Evolutionary conservation across 306 rosid species (phyloP).

Genomic region (Crataegus laevigata): DNA sequence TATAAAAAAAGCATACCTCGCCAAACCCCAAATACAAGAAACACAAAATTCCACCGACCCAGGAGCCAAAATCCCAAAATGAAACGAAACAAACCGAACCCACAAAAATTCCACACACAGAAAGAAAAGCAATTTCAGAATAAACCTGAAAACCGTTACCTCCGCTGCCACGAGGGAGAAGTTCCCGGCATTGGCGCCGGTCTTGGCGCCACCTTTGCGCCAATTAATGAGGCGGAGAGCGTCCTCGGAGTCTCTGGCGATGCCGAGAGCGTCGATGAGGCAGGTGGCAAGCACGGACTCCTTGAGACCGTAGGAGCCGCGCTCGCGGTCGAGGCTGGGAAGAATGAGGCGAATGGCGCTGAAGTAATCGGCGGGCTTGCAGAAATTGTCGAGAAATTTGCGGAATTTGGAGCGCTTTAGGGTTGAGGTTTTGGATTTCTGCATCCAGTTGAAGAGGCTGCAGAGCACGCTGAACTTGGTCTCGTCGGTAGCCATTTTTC

Average conservation of each 20-base stretch:
- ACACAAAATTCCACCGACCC: not conserved
- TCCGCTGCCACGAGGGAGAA: slow-evolving; percentile 79
- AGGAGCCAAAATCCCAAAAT: not conserved
- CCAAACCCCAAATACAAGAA: not conserved
- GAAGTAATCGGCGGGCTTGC: slow-evolving; percentile 51
- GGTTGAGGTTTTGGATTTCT: slow-evolving; percentile 53
- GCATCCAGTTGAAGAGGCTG: slow-evolving; percentile 79
- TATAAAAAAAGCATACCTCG: not conserved
- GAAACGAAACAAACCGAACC: not conserved
- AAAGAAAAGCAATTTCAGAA: not conserved
- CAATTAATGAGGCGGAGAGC: slow-evolving; percentile 80
- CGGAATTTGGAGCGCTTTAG: slow-evolving; percentile 83
- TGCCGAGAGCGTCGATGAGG: slow-evolving; percentile 78
- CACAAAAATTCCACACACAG: not conserved
- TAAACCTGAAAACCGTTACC: slow-evolving; percentile 19
- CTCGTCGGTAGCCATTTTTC: slow-evolving; percentile 36
- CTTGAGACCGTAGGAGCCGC: slow-evolving; percentile 81
- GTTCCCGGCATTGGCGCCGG: slow-evolving; percentile 73
- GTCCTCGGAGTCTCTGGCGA: slow-evolving; percentile 74
- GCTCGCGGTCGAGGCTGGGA: slow-evolving; percentile 81
- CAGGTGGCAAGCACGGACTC: slow-evolving; percentile 82
- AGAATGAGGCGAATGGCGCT: slow-evolving; percentile 67
- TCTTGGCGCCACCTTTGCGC: slow-evolving; percentile 76
- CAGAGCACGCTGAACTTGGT: slow-evolving; percentile 60
- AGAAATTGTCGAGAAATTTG: slow-evolving; percentile 71